Base-by-base conservation (phyloP, 2,329 filamentous ascomycete species). In the Venturia oleaginea region DNA sequence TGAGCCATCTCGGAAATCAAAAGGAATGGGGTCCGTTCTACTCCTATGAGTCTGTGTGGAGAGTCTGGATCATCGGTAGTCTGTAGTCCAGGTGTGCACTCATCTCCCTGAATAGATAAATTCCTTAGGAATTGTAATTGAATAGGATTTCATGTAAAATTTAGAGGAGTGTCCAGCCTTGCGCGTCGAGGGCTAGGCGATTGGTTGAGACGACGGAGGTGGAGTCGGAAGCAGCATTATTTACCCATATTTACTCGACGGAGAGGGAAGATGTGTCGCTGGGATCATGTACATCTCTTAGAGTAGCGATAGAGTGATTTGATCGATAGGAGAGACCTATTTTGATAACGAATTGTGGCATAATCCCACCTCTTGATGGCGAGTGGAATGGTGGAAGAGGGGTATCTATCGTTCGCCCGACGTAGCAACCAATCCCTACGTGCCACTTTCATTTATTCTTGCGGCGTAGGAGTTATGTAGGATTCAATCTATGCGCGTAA, bases 261-360 rank as follows among this genome's bases (percentile, higher is more conserved):
- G 30, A 57, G 34, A 57, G 30, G 15, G 51, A 57, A 57, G 51
- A 57, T 57, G 51, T 57, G 51, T 34, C 27, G 51, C 27, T 34
- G 30, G 51, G 51, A 57, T 57, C 15, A 3, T 34, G 30, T 3
- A 57, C 48, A 30, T 34, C 22, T 48, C 19, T 57, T n/a, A n/a
- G 15, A 11, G 51, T 57, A 19, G 27, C 27, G 51, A 57, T 34
- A 34, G 24, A 57, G 4, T 15, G 22, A 17, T n/a, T 48, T 17
- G 11, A 3, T 24, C n/a, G 22, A 19, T 11, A 15, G 32, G 3
- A 7, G 24, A 34, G 15, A 27, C 24, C 51, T 34, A 34, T 57
- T 57, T 57, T 57, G 51, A 57, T 34, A 57, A 34, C 30, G 5
- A 10, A 19, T 57, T 32, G 7, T 19, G 27, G 51, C 15, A 57